These are phyloP conservation scores for Malus orientalis DNA, from an alignment of 306 rosid species.

Conservation along the genomic window DNA sequence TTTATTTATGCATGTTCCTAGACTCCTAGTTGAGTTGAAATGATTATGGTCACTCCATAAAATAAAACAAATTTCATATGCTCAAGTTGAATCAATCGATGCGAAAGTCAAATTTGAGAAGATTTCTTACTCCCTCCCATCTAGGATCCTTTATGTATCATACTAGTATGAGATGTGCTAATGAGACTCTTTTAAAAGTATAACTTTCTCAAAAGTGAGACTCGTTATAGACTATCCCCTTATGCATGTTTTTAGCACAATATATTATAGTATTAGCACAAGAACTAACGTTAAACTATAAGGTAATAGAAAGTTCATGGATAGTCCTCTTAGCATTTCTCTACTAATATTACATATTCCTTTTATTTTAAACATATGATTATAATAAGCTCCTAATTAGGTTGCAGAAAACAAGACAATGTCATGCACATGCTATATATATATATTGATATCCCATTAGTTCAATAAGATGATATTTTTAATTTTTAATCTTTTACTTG, in stretches of 20 bases:
- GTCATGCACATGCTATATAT: constrained; percentile 39
- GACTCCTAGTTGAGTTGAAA: neutral
- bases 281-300: too few species aligned
- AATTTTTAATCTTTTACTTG: constrained; percentile 17
- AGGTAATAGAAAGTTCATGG: accelerated
- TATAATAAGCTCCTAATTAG: neutral
- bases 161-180: too few species aligned
- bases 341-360: neutral
- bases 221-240: too few species aligned
- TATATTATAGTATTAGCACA: too few species aligned
- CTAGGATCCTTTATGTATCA: constrained; percentile 10
- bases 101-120: constrained; percentile 11
- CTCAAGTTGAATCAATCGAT: constrained; percentile 7
- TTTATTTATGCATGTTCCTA: neutral
- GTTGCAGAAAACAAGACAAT: constrained; percentile 35
- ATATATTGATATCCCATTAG: constrained; percentile 7
- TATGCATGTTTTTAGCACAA: too few species aligned
- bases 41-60: neutral
- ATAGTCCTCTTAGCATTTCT: too few species aligned
- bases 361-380: neutral
- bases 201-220: too few species aligned
- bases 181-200: too few species aligned
- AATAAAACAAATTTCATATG: neutral
- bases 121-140: constrained; percentile 24
- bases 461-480: constrained; percentile 1